phyloP scores from a whole-genome alignment of 768 basidiomycete species.

The Nidularia sp. region DNA sequence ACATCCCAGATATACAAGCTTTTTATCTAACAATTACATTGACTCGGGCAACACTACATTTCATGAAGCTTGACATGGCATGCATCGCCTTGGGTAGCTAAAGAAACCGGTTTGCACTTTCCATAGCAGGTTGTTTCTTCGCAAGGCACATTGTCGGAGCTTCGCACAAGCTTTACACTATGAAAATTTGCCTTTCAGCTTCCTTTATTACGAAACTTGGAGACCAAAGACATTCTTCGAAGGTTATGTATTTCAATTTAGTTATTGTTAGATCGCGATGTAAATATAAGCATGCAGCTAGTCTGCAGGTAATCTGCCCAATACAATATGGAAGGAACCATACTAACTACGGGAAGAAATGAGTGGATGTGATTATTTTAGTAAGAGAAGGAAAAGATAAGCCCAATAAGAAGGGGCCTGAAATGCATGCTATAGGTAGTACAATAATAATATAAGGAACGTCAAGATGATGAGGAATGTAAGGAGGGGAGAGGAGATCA shows the following conservation, averaged over 20 bases:
- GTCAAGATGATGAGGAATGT: constrained; percentile 2
- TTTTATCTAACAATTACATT: too few species aligned
- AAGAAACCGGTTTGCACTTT: too few species aligned
- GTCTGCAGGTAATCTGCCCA: constrained; percentile 1
- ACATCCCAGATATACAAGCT: too few species aligned
- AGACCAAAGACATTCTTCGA: not conserved
- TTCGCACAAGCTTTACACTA: too few species aligned
- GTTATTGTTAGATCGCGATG: not conserved
- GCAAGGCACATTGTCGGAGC: too few species aligned
- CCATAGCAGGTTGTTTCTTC: too few species aligned
- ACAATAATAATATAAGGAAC: constrained; percentile 8
- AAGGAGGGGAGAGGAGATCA: constrained; percentile 1
- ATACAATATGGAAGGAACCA: constrained; percentile 7
- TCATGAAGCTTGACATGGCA: too few species aligned
- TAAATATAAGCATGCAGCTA: not conserved
- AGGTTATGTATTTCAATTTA: not conserved
- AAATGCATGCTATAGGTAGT: not conserved
- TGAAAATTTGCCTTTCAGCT: too few species aligned
- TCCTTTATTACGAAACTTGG: not conserved
- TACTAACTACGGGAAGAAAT: too few species aligned
- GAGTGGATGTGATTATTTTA: constrained; percentile 2
- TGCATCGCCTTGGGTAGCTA: too few species aligned
- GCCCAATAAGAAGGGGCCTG: not conserved
- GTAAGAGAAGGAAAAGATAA: constrained; percentile 4
- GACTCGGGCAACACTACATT: too few species aligned